Percentiles rank a stretch among this genome's conserved stretches.
These are phyloP conservation scores for Xanthoceras sorbifolium DNA, from an alignment of 345 rosid species.

Conservation along the genomic window DNA sequence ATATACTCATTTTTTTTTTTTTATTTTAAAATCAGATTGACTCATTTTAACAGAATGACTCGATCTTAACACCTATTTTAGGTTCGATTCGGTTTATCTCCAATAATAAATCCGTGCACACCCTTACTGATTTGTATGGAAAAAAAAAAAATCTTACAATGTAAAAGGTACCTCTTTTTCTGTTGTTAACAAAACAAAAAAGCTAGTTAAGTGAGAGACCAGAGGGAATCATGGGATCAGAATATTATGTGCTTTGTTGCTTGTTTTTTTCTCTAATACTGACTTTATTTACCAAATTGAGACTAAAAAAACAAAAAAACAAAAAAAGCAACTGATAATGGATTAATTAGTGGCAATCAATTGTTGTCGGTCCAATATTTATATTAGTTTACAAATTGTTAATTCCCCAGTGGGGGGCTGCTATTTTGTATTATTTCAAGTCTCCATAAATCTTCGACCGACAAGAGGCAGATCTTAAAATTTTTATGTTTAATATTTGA, in stretches of 20 bases:
- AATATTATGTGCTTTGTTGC: background rate
- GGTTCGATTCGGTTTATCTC: no score
- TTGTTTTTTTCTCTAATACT: background rate
- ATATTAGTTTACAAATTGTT: background rate
- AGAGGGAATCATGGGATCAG: background rate
- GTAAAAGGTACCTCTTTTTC: background rate
- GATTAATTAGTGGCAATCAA: background rate
- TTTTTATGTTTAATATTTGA: no score
- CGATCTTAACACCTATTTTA: no score
- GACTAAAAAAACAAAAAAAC: background rate
- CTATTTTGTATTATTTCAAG: background rate
- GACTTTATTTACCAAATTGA: background rate
- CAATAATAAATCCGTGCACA: no score
- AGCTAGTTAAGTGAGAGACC: background rate
- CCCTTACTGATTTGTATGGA: no score
- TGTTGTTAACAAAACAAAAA: background rate
- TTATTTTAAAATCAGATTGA: no score
- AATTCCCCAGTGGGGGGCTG: background rate
- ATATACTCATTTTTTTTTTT: no score
- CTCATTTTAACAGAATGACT: no score
- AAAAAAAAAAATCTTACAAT: no score
- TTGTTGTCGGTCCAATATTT: background rate
- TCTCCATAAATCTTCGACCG: background rate
- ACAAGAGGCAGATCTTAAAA: no score
- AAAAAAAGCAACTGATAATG: background rate